Percentiles rank a stretch among this genome's conserved stretches.
These are phyloP conservation scores for Ophiostoma pallidulum DNA, from an alignment of 2,329 filamentous ascomycete genomes.

Conservation along the genomic window DNA sequence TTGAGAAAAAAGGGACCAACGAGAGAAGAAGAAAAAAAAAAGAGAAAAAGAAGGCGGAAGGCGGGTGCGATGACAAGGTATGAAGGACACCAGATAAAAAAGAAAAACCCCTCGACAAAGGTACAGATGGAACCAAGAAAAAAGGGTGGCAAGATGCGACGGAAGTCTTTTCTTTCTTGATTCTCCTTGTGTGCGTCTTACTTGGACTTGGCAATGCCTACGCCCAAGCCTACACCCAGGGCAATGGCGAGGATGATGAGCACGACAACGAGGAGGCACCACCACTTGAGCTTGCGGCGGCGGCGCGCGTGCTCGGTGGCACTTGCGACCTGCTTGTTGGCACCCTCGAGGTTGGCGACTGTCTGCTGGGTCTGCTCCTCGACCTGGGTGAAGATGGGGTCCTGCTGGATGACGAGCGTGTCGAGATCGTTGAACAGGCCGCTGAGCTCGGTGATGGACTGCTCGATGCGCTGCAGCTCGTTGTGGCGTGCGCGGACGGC, in stretches of 20 bases:
- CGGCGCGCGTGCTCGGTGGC: conserved; percentile 58
- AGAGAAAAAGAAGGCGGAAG: no score
- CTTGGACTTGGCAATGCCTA: conserved; percentile 27
- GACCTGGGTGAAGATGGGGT: conserved; percentile 49
- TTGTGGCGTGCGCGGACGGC: conserved; percentile 75
- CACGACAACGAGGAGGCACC: conserved; percentile 54
- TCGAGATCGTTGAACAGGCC: conserved; percentile 66
- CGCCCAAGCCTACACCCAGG: conserved; percentile 44
- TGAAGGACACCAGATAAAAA: no score
- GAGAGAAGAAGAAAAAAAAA: no score
- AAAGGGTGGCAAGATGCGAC: background rate
- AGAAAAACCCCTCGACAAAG: no score
- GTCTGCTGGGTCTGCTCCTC: conserved; percentile 59
- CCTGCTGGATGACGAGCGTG: conserved; percentile 64
- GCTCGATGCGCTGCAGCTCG: conserved; percentile 72
- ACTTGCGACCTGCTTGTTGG: conserved; percentile 58
- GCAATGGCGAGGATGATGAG: conserved; percentile 48
- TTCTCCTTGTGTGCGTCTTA: background rate
- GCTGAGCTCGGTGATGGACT: conserved; percentile 61
- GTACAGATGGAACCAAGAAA: no score
- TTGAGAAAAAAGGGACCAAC: background rate
- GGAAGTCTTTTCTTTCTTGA: background rate
- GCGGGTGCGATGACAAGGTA: no score
- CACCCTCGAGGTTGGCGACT: conserved; percentile 56
- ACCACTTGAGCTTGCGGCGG: conserved; percentile 73